phyloP scores from a whole-genome alignment of 768 basidiomycete species.

The Leccinum disarticulatum region DNA sequence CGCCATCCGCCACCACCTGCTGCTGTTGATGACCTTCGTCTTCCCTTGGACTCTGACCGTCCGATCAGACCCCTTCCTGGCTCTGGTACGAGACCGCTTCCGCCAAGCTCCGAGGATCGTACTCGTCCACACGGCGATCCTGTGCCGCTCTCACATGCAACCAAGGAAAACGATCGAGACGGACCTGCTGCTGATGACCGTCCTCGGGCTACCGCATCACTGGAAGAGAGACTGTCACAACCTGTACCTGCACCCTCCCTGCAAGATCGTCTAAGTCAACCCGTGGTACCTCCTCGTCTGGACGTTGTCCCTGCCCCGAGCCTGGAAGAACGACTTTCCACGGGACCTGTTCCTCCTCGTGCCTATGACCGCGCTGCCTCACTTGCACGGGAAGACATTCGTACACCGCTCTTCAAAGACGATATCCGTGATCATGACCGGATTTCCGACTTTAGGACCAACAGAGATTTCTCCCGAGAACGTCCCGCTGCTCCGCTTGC shows the following conservation, averaged over 20 bases:
- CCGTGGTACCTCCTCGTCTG: slow-evolving; percentile 21
- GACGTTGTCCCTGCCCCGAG: slow-evolving; percentile 32
- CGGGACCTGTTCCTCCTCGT: slow-evolving; percentile 29
- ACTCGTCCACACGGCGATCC: slow-evolving; percentile 19
- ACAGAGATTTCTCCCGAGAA: slow-evolving; percentile 38
- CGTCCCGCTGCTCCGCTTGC: slow-evolving; percentile 22
- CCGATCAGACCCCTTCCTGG: slow-evolving; percentile 30
- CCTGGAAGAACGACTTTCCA: slow-evolving; percentile 44
- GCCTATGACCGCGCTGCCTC: slow-evolving; percentile 24
- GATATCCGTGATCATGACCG: slow-evolving; percentile 31
- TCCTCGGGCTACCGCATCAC: slow-evolving; percentile 26
- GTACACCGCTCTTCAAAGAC: slow-evolving; percentile 30
- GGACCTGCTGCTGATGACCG: slow-evolving; percentile 27
- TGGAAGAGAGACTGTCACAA: slow-evolving; percentile 43
- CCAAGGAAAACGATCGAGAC: slow-evolving; percentile 31
- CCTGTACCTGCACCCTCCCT: slow-evolving; percentile 33
- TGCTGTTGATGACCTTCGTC: slow-evolving; percentile 24
- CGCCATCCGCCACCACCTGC: slow-evolving; percentile 20
- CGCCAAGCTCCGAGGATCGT: slow-evolving; percentile 23
- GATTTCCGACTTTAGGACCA: slow-evolving; percentile 24
- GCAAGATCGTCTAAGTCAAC: slow-evolving; percentile 41
- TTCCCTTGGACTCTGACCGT: slow-evolving; percentile 34
- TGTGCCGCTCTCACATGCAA: slow-evolving; percentile 13
- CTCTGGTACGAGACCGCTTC: slow-evolving; percentile 16
- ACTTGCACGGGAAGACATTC: slow-evolving; percentile 37